Evolutionary conservation across 129 eudicot genomes (phyloP), one percentile per base, ranked within the genome.

Genomic region (Centella asiatica): DNA sequence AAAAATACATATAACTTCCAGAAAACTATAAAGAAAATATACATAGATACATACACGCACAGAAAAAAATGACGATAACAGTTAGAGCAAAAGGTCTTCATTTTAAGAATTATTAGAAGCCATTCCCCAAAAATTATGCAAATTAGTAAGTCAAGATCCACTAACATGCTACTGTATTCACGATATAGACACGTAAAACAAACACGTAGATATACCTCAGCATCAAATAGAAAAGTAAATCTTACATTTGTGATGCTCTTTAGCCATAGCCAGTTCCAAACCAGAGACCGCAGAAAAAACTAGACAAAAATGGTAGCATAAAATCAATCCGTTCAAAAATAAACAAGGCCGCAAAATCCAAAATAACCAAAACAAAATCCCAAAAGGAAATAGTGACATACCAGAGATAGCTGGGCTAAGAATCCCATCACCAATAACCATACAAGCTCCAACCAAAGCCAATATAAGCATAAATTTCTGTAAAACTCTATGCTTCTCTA

Each of bases 341-440:
- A 52, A 54, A 56, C 13, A 18, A 64, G 47, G 18, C 42, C 37
- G 42, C 32, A 56, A 8, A 42, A 20, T 53, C 6, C 36, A 33
- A 40, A 67, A 37, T 49, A 24, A 37, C n/a, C 12, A 15, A 5
- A 23, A 12, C 11, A 20, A 49, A 44, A 23, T 32, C 57, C 36
- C 49, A 49, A 56, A 11, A 44, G 15, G n/a, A 36, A 34, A 13
- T 32, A 25, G 45, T 15, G 27, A 17, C 49, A 54, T 64, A 90
- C 97, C 95, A 25, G 98, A 90, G 66, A 90, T 84, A 2, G 98
- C 95, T 6, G 98, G 98, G 12, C 94, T 84, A 53, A 90, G 83
- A 56, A 90, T 80, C 34, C 97, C 97, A 80, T 90, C 95, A 18
- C 97, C 95, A 69, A 90, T 90, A 55, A 90, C 97, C 97, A 90